Conservation (phyloP, 1,139 yeast species). For the Kurtzmaniella quercitrusa region DNA sequence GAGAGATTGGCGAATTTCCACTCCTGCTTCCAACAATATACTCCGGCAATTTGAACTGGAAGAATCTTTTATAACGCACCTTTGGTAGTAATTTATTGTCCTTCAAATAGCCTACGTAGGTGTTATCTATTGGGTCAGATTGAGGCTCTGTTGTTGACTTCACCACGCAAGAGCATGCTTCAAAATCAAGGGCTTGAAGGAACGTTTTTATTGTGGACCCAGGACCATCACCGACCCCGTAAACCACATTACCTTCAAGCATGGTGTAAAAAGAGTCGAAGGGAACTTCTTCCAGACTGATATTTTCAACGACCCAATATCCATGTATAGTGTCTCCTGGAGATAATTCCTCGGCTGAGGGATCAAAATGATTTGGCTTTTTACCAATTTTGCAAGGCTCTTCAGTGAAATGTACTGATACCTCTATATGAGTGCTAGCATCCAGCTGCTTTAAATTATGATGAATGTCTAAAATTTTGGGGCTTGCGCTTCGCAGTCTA, state of each 20-base stretch:
- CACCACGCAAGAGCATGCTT: constrained; percentile 42
- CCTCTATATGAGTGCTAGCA: constrained; percentile 6
- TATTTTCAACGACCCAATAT: constrained; percentile 26
- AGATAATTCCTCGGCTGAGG: constrained; percentile 30
- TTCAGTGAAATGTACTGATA: constrained; percentile 31
- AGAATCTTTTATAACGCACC: constrained; percentile 27
- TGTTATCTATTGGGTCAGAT: constrained; percentile 27
- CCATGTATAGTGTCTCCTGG: constrained; percentile 42
- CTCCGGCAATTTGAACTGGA: constrained; percentile 8
- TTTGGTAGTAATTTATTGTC: constrained; percentile 25
- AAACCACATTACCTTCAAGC: constrained; percentile 33
- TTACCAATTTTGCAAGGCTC: constrained; percentile 29
- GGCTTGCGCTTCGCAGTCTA: neutral
- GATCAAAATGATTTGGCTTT: constrained; percentile 28
- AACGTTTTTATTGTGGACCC: constrained; percentile 23
- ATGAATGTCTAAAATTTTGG: constrained; percentile 3
- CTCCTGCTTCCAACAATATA: constrained; percentile 6
- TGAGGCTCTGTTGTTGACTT: constrained; percentile 41
- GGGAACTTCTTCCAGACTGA: constrained; percentile 21
- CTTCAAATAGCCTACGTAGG: constrained; percentile 20
- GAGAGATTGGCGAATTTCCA: constrained; percentile 29
- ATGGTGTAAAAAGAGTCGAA: constrained; percentile 41
- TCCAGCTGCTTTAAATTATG: constrained; percentile 8
- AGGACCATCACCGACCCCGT: constrained; percentile 11
- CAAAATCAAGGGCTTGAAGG: constrained; percentile 42